Percentiles rank a stretch among this genome's conserved stretches.
Conservation (phyloP, 805 yeast species). For the Komagataella ulmi region DNA sequence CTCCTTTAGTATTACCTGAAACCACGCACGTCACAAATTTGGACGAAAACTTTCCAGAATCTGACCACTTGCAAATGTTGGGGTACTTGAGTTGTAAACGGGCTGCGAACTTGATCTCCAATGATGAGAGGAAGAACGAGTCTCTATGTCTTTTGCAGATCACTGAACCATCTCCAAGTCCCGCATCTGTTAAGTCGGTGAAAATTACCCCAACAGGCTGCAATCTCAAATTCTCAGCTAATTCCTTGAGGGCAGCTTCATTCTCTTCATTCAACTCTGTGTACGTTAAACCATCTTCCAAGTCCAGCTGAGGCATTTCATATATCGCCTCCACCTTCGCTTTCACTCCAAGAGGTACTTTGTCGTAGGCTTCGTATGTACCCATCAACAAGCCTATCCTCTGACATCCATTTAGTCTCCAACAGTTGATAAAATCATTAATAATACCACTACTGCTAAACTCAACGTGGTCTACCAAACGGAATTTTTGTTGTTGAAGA, state of each 20-base stretch:
- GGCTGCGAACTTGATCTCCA: conserved; percentile 79
- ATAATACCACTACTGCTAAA: conserved; percentile 63
- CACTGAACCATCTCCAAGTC: conserved; percentile 78
- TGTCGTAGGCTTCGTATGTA: conserved; percentile 58
- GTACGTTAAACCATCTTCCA: conserved; percentile 68
- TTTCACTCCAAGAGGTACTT: conserved; percentile 86
- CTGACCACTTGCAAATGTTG: conserved; percentile 49
- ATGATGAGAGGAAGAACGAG: conserved; percentile 79
- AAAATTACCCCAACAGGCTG: conserved; percentile 71
- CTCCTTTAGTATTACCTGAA: conserved; percentile 79
- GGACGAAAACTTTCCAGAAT: conserved; percentile 59
- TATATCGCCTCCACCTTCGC: conserved; percentile 89
- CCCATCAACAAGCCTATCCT: conserved; percentile 83
- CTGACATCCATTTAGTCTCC: conserved; percentile 86
- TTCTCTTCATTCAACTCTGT: conserved; percentile 32
- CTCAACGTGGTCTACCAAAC: conserved; percentile 98
- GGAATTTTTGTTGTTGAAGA: conserved; percentile 72
- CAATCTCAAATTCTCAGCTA: conserved; percentile 50
- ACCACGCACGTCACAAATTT: conserved; percentile 89
- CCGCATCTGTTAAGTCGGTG: conserved; percentile 84
- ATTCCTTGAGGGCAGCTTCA: conserved; percentile 33
- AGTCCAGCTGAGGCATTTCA: conserved; percentile 85
- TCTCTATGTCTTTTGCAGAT: conserved; percentile 87
- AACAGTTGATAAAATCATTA: conserved; percentile 74
- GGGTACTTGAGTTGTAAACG: conserved; percentile 57